Evolutionary conservation across 2,329 filamentous ascomycete species (phyloP), one percentile per base, ranked within the genome.

Genomic region (Botrytis hyacinthi): DNA sequence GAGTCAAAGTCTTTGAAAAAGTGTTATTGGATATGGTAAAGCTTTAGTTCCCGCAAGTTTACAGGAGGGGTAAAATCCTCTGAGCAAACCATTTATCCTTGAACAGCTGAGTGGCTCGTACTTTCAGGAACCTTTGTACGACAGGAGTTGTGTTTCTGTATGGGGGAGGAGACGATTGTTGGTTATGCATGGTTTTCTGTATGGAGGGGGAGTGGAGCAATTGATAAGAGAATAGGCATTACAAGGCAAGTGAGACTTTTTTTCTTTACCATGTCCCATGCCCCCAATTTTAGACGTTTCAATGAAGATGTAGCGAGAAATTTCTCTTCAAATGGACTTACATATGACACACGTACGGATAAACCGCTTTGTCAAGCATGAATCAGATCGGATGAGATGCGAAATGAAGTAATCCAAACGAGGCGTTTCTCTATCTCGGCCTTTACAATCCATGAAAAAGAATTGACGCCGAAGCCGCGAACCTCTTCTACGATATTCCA

Each of bases 91-190:
- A 59, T 42, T 7, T 54, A 67, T 35, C 70, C 70, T 32, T 72
- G 70, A 37, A 72, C 20, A 46, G 70, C 61, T 72, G 70, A 72
- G 35, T 46, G 66, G 26, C 66, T 42, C 10, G 26, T 57, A 37
- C 26, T 57, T 57, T 68, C 42, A n/a, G 26, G 14, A 4, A 57
- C 8, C 20, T 66, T 48, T 18, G 63, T 66, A 35, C 20, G 46
- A 35, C 44, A 48, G 9, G 9, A 68, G 65, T 68, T 54, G 57
- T 46, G 29, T 63, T 42, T 66, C 35, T 63, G 35, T 32, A 16
- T 48, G 5, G 32, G 32, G 35, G 18, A 59, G 5, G 32, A 37
- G n/a, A 44, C 29, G n/a, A 12, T 60, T 42, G 14, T 70, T 42
- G n/a, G 40, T 4, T 44, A 32, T 42, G 35, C 29, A 57, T 70